Evolutionary conservation across 2,329 filamentous ascomycete genomes (phyloP), one percentile per base, ranked within the genome.

Genomic region (Berkeleyomyces rouxiae): DNA sequence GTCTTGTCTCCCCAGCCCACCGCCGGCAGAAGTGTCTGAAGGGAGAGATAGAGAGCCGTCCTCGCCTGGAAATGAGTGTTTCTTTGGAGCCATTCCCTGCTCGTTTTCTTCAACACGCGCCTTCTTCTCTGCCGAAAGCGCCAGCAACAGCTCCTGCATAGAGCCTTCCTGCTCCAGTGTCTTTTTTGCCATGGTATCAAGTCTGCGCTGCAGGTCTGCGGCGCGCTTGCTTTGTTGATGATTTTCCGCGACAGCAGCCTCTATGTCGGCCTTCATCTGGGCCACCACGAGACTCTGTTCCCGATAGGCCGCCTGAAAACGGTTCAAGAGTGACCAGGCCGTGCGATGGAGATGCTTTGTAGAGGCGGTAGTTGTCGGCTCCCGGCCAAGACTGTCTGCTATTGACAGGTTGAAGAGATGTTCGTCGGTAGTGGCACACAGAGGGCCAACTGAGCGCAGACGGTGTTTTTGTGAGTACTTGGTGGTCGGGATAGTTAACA

Each of bases 241-340:
- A 13, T 78, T 71, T 69, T 84, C 81, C 37, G 85, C 82, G 11
- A 68, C 68, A 66, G 79, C 74, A 0, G 76, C 78, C 53, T 78
- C 77, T n/a, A 76, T 75, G 68, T 85, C 82, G 7, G 76, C 75
- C 39, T 74, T 74, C 7, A 82, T 67, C 49, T 84, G 81, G 9
- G 73, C 73, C 1, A 82, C 70, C n/a, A 77, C 74, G 0, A 74
- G 66, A 4, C 79, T 77, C 33, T 78, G 79, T 61, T 77, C 71
- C 58, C 79, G 79, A 69, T 85, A 85, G 39, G 82, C 82, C 9
- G 71, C 72, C 67, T 85, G 84, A 66, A 85, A 78, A 68, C 75
- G 78, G 31, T 72, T 74, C 33, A 86, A 70, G 3, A 85, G 71
- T 3, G 79, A 78, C 3, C 74, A 73, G 2, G 83, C 83, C 63